These are phyloP conservation scores for Excoecaria agallocha DNA, from an alignment of 345 rosid species.

Conservation along the genomic window DNA sequence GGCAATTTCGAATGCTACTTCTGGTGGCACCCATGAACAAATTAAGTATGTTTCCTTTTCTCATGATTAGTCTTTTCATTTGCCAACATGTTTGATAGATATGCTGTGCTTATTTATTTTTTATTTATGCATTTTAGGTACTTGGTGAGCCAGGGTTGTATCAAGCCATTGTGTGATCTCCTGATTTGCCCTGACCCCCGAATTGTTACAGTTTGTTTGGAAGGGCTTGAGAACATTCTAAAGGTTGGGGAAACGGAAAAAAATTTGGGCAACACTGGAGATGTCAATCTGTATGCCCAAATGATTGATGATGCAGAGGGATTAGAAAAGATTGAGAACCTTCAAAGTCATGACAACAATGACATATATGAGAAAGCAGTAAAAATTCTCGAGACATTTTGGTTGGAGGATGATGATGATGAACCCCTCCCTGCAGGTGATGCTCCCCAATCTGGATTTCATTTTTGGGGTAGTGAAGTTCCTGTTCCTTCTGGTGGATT, in stretches of 20 bases:
- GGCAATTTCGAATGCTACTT: slow-evolving; percentile 32
- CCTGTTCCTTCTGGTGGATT: slow-evolving; percentile 23
- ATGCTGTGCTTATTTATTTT: not conserved
- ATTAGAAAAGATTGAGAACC: slow-evolving; percentile 24
- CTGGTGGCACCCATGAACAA: slow-evolving; percentile 29
- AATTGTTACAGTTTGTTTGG: slow-evolving; percentile 25
- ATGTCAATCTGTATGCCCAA: slow-evolving; percentile 18
- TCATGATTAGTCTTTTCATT: not conserved
- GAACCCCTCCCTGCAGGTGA: slow-evolving; percentile 13
- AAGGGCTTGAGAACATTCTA: slow-evolving; percentile 30
- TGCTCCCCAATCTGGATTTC: slow-evolving; percentile 19
- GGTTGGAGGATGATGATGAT: slow-evolving; percentile 23
- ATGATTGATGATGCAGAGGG: slow-evolving; percentile 29
- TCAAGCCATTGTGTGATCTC: slow-evolving; percentile 31
- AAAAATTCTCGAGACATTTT: slow-evolving; percentile 25
- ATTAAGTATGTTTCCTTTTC: slow-evolving; percentile 21
- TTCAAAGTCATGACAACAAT: slow-evolving; percentile 28
- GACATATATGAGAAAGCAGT: slow-evolving; percentile 30
- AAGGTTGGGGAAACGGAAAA: slow-evolving; percentile 30
- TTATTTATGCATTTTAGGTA: slow-evolving; percentile 14
- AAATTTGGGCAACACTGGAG: slow-evolving; percentile 20
- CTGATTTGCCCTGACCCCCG: slow-evolving; percentile 27
- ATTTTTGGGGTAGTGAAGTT: slow-evolving; percentile 14
- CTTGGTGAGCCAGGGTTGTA: slow-evolving; percentile 26
- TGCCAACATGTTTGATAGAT: not conserved